Evolutionary conservation across 345 rosid genomes (phyloP).

Genomic region (Brassica cretica): DNA sequence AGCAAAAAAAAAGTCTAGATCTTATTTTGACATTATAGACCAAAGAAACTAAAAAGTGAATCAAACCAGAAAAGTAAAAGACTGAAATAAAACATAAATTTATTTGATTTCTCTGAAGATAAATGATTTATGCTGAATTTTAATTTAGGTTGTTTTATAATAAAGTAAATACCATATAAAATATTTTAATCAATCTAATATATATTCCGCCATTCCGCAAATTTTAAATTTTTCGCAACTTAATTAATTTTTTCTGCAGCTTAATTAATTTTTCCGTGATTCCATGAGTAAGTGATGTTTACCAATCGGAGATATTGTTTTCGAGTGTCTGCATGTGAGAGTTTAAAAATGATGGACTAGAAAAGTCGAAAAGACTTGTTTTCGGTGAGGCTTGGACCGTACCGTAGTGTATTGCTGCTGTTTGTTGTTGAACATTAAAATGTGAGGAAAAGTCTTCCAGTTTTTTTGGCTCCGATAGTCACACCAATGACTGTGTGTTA

Average conservation of each 20-base stretch:
- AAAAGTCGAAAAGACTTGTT: neutral
- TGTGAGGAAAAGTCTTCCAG: conserved; percentile 9
- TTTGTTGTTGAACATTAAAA: neutral
- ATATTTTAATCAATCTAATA: too few species aligned
- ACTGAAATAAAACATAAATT: too few species aligned
- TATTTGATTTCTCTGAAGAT: neutral
- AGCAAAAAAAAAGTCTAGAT: neutral
- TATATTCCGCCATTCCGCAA: too few species aligned
- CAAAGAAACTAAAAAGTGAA: neutral
- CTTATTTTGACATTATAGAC: neutral
- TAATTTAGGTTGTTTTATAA: neutral
- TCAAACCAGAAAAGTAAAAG: neutral
- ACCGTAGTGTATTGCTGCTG: neutral
- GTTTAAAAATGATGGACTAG: neutral
- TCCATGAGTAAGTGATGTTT: too few species aligned
- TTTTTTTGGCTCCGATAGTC: neutral
- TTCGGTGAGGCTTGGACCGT: conserved; percentile 13
- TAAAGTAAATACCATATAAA: too few species aligned
- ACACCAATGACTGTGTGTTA: neutral
- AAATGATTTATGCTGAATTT: neutral
- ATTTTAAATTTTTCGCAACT: too few species aligned
- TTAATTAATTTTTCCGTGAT: too few species aligned
- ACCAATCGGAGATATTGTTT: too few species aligned
- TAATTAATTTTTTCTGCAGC: too few species aligned
- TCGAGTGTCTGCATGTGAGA: neutral